Base-by-base conservation (phyloP, 768 basidiomycete species). In the Phylloporus sp. region DNA sequence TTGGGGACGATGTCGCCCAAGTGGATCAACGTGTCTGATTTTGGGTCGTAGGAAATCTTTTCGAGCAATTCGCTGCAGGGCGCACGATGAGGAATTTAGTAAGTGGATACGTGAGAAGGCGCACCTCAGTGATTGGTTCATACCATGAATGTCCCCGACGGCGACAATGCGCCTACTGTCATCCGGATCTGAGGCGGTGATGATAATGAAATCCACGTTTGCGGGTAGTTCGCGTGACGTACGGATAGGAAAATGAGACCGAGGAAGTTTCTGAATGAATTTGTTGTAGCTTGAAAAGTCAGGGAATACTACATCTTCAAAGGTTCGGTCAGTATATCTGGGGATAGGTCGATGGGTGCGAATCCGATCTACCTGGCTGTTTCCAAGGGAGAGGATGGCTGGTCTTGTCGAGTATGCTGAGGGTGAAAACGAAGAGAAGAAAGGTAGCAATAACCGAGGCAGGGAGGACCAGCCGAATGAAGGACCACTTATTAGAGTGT, bases 131-230 rank as follows among this genome's bases (percentile, higher is more conserved):
- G 84, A 78, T 6, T 75, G 64, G 47, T 79, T 76, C 81, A 86
- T 91, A 41, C 90, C 91, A 73, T 97, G 95, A 7, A 97, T 76
- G 60, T 97, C 95, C 8, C 94, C 95, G 12, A 97, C 72, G 53
- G 92, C 70, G 38, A 97, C 81, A 24, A 87, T 72, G 15, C 91
- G 81, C 55, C 67, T 73, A 24, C 70, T 52, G 4, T 77, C 60
- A 4, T 76, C 66, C 13, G 79, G 73, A 51, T 77, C 88, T 88
- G 44, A 24, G 38, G 27, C 18, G 22, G 26, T 48, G 43, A 20
- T 26, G 11, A n/a, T 4, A n/a, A 34, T 23, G 9, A 29, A 24
- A 9, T 34, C 8, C 5, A 41, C 38, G 16, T 22, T 22, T 11
- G 6, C 15, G 27, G 1, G 6, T 24, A 26, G 8, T 35, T 20